Evolutionary conservation across 306 rosid genomes (phyloP), one percentile per base, ranked within the genome.

Genomic region (Prunus fruticosa): DNA sequence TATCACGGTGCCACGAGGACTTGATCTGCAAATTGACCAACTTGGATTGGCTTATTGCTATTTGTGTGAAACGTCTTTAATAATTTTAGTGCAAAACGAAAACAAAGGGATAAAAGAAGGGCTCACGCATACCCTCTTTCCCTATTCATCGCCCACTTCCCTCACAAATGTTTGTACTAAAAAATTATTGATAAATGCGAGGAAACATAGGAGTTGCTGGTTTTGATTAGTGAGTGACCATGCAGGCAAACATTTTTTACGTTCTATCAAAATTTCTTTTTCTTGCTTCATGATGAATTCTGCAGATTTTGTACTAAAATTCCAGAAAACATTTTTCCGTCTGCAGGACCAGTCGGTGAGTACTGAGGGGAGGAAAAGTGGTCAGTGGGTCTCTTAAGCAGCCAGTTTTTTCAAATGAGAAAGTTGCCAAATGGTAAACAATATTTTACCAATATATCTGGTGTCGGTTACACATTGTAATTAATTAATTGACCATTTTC

Each of bases 91-190:
- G 32, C 7, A 8, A 62, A 28, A 25, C 30, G 8, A 28, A 46
- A 11, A 18, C 2, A 3, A 70, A 30, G 15, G 9, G 45, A 43
- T 4, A 30, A 5, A 30, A 5, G 20, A 22, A 11, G 50, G 51
- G 71, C 13, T 81, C 85, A 72, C 53, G 85, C 83, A 47, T 28
- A 66, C 58, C 69, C 52, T 30, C 77, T 76, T 54, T 71, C 78
- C 84, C 82, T 62, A 77, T 57, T 52, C 72, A 54, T 78, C 57
- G 81, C 81, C 70, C 19, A 76, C 27, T 63, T 78, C 60, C 68
- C 84, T 69, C 79, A 3, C 41, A 20, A 16, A 38, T 71, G 65
- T 45, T 38, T 54, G 65, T 54, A 54, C 34, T 12, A 11, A 34
- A 25, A 64, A 34, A 64, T 47, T 56, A 71, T 5, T 30, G 19